Conservation (phyloP, 441 rosid species). For the Metrosideros polymorpha region DNA sequence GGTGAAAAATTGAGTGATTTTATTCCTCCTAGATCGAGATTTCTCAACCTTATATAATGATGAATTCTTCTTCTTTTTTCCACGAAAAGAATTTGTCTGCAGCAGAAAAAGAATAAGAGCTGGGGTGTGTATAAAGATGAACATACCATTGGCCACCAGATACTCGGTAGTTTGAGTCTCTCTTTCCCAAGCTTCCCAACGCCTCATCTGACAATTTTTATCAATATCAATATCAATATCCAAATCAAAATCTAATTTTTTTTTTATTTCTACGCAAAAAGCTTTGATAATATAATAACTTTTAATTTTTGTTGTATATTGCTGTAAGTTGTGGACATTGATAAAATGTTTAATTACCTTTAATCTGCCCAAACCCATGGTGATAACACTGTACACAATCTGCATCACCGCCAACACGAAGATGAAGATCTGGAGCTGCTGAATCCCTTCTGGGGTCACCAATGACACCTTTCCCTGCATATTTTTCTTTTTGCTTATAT, state of each 20-base stretch:
- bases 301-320: not conserved
- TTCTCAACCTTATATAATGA: not conserved
- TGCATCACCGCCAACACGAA: constrained; percentile 10
- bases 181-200: constrained; percentile 8
- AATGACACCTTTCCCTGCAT: constrained; percentile 11
- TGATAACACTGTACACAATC: constrained; percentile 6
- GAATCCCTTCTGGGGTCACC: constrained; percentile 4
- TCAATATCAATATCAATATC: not conserved
- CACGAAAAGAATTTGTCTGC: not conserved
- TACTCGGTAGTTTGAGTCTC: constrained; percentile 11
- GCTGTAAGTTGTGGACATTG: not conserved
- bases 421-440: constrained; percentile 10
- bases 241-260: not conserved
- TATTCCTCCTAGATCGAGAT: not conserved
- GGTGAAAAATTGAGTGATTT: not conserved
- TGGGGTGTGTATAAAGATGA: not conserved
- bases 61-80: not conserved
- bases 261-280: not conserved
- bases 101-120: not conserved
- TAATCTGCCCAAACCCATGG: constrained; percentile 6
- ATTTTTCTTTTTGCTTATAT: not conserved
- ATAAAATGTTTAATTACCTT: constrained; percentile 1
- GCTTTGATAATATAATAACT: not conserved
- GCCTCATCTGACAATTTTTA: not conserved
- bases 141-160: not conserved